phyloP scores from a whole-genome alignment of 495 filamentous ascomycete genomes.

The Penicillium antarcticum region DNA sequence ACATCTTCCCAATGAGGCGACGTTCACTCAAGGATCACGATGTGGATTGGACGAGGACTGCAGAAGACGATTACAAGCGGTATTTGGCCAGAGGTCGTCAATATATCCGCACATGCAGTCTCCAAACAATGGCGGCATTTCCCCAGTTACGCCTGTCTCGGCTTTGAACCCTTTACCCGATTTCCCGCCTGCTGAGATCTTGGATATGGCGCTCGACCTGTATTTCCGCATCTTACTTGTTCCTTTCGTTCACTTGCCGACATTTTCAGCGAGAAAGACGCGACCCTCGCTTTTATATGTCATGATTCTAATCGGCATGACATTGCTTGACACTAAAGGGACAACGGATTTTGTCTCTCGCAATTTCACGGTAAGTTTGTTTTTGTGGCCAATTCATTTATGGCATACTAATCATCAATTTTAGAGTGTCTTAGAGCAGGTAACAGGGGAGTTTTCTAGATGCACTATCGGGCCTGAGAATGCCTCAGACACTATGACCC shows the following conservation, averaged over 20 bases:
- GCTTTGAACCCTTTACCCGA: constrained; percentile 22
- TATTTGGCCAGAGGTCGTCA: constrained; percentile 27
- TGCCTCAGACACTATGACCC: constrained; percentile 38
- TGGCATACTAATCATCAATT: constrained; percentile 6
- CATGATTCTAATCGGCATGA: constrained; percentile 53
- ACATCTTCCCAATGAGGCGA: constrained; percentile 17
- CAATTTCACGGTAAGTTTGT: constrained; percentile 38
- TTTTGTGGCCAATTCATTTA: no score
- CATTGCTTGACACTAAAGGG: constrained; percentile 47
- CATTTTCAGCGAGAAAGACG: constrained; percentile 46
- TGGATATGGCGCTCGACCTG: constrained; percentile 55
- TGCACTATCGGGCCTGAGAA: constrained; percentile 34
- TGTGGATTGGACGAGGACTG: constrained; percentile 51
- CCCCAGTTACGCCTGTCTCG: constrained; percentile 22
- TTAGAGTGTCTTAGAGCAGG: constrained; percentile 39
- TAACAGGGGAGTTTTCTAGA: constrained; percentile 38
- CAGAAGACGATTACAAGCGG: constrained; percentile 38
- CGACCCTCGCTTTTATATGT: constrained; percentile 40
- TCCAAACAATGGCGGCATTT: constrained; percentile 19
- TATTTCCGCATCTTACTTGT: constrained; percentile 50
- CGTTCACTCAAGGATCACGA: constrained; percentile 34
- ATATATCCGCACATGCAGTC: constrained; percentile 22
- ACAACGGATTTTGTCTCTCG: constrained; percentile 44
- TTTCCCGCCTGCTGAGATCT: constrained; percentile 50
- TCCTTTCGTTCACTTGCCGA: constrained; percentile 51